These are phyloP conservation scores for Penicillium sp. DNA, from an alignment of 2,329 filamentous ascomycete species.

Conservation along the genomic window DNA sequence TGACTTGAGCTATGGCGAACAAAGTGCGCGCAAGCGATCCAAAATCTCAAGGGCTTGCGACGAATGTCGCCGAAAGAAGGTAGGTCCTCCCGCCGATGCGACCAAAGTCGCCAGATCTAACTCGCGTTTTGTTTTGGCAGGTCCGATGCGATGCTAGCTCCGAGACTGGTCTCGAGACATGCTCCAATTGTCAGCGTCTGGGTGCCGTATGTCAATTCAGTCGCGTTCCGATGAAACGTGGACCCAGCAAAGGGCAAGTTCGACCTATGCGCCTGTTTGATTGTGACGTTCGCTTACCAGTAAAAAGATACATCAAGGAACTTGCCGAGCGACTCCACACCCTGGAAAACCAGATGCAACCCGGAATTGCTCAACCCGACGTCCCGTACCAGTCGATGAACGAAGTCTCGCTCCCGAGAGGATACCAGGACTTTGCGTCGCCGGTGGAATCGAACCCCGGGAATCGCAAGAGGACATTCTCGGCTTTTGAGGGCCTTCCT, in stretches of 20 bases:
- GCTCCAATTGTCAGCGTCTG: conserved; percentile 78
- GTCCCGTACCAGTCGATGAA: conserved; percentile 48
- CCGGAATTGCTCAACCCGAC: conserved; percentile 41
- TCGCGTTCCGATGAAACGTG: conserved; percentile 82
- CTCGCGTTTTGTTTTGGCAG: conserved; percentile 33
- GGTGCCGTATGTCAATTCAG: conserved; percentile 81
- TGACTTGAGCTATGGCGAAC: conserved; percentile 57
- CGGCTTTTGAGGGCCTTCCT: conserved; percentile 50
- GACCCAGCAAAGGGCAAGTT: conserved; percentile 79
- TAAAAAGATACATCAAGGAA: conserved; percentile 79
- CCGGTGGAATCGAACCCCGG: conserved; percentile 47
- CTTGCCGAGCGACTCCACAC: conserved; percentile 80
- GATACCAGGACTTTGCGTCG: conserved; percentile 57
- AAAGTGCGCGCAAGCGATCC: conserved; percentile 72
- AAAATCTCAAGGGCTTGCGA: conserved; percentile 90
- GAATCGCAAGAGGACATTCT: conserved; percentile 52
- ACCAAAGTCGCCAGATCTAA: conserved; percentile 23
- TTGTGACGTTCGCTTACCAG: conserved; percentile 18
- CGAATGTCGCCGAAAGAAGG: conserved; percentile 83
- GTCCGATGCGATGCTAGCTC: conserved; percentile 83
- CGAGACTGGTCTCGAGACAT: conserved; percentile 72
- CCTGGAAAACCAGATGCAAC: conserved; percentile 74
- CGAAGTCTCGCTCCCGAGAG: conserved; percentile 43
- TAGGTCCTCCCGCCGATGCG: conserved; percentile 29
- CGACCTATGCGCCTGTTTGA: not conserved